Evolutionary conservation across 768 basidiomycete species (phyloP).

Genomic region (Amylocystis lapponica): DNA sequence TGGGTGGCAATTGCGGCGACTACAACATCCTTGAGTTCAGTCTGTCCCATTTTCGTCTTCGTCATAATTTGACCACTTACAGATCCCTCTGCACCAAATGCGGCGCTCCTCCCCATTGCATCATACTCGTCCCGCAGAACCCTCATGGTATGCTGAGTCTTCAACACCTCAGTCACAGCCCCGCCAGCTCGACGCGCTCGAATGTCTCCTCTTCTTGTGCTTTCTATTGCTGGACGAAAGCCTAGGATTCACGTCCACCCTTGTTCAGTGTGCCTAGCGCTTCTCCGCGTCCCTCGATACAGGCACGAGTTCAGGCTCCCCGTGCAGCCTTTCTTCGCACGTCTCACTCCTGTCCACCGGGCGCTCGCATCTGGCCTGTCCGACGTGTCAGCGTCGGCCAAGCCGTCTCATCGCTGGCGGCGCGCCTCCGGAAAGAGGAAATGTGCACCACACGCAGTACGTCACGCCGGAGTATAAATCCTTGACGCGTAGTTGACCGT

Average conservation of each 20-base stretch:
- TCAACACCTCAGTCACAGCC: conserved; percentile 56
- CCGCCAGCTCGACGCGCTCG: conserved; percentile 70
- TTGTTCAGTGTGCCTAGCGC: conserved; percentile 57
- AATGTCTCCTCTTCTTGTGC: conserved; percentile 66
- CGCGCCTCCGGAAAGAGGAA: conserved; percentile 48
- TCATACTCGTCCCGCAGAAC: conserved; percentile 64
- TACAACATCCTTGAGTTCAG: conserved; percentile 34
- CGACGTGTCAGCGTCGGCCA: conserved; percentile 29
- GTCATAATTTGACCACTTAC: neutral
- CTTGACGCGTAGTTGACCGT: too few species aligned
- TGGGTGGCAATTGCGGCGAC: conserved; percentile 51
- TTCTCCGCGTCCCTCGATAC: conserved; percentile 48
- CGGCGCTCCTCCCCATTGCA: conserved; percentile 39
- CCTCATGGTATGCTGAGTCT: conserved; percentile 60
- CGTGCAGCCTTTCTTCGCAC: conserved; percentile 34
- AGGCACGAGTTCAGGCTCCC: too few species aligned
- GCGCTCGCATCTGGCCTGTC: conserved; percentile 40
- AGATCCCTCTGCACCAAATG: conserved; percentile 36
- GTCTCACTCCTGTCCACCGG: conserved; percentile 40
- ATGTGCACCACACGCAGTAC: conserved; percentile 30
- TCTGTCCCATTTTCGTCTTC: conserved; percentile 18
- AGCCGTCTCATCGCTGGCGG: conserved; percentile 27
- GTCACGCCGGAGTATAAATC: too few species aligned
- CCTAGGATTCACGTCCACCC: conserved; percentile 64
- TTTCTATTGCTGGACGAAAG: conserved; percentile 67